phyloP scores from a whole-genome alignment of 345 rosid genomes.

The Reutealis trisperma region DNA sequence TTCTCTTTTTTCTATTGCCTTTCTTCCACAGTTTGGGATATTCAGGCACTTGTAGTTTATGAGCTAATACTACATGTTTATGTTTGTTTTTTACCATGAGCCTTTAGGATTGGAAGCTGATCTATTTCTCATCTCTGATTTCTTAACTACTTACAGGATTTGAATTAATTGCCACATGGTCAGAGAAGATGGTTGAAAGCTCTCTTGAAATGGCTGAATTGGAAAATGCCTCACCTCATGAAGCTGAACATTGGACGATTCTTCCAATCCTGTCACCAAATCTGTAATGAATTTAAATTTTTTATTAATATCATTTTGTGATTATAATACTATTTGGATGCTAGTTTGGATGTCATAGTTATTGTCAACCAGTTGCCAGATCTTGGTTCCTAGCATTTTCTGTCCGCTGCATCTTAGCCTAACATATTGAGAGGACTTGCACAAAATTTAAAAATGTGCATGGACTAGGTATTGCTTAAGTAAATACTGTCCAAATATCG shows the following conservation, averaged over 20 bases:
- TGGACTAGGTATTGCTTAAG: not conserved
- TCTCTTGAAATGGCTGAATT: constrained; percentile 94
- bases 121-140: constrained; percentile 20
- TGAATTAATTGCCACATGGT: constrained; percentile 70
- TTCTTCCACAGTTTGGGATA: not conserved
- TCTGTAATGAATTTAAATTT: constrained; percentile 59
- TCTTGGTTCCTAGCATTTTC: not conserved
- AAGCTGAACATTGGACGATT: constrained; percentile 82
- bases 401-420: not conserved
- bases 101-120: not conserved
- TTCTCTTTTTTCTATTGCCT: not conserved
- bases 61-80: constrained; percentile 2
- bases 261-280: constrained; percentile 59
- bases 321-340: not conserved
- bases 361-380: not conserved
- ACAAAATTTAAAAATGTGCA: not conserved
- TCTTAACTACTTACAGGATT: constrained; percentile 54
- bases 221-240: constrained; percentile 90
- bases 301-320: not conserved
- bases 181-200: constrained; percentile 70
- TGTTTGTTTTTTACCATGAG: not conserved
- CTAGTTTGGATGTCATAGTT: not conserved
- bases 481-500: not conserved
- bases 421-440: not conserved
- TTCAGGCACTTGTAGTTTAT: constrained; percentile 8